Evolutionary conservation across 2,329 filamentous ascomycete species (phyloP).

Genomic region (Diaporthe citriasiana): DNA sequence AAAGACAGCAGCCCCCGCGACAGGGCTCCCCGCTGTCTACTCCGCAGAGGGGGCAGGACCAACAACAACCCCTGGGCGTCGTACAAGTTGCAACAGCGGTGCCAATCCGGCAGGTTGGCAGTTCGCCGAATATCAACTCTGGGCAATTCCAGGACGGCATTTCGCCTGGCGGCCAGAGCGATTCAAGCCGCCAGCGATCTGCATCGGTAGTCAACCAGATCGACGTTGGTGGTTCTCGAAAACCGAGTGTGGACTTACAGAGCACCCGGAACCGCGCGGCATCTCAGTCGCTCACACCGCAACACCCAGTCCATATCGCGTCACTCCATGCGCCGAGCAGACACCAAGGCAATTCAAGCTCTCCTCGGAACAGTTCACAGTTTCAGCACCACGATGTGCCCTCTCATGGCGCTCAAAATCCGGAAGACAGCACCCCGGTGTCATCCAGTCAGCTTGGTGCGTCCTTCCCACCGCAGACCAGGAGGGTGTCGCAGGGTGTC

Average conservation of each 20-base stretch:
- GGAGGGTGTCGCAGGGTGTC: constrained; percentile 37
- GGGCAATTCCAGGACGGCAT: constrained; percentile 28
- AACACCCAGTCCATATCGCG: constrained; percentile 40
- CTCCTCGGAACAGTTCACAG: constrained; percentile 36
- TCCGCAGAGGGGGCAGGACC: constrained; percentile 16
- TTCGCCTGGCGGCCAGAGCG: constrained; percentile 38
- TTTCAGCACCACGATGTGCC: constrained; percentile 29
- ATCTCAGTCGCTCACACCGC: constrained; percentile 23
- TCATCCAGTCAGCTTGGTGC: constrained; percentile 7
- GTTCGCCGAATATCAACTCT: constrained; percentile 36
- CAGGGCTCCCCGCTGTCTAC: constrained; percentile 25
- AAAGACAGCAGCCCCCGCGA: constrained; percentile 40
- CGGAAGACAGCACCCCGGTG: constrained; percentile 5
- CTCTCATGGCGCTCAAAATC: constrained; percentile 4
- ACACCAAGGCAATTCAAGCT: constrained; percentile 27
- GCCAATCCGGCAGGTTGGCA: constrained; percentile 41
- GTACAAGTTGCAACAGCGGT: constrained; percentile 42
- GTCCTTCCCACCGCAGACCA: constrained; percentile 13
- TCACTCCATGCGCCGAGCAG: constrained; percentile 40
- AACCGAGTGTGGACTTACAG: constrained; percentile 37
- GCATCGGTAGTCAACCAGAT: constrained; percentile 43
- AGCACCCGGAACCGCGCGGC: constrained; percentile 37
- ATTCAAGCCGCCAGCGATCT: constrained; percentile 31
- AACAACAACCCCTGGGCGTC: constrained; percentile 35
- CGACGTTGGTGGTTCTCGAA: constrained; percentile 37